Evolutionary conservation across 2,329 filamentous ascomycete genomes (phyloP), one percentile per base, ranked within the genome.

Genomic region (Rhynchosporium secalis): DNA sequence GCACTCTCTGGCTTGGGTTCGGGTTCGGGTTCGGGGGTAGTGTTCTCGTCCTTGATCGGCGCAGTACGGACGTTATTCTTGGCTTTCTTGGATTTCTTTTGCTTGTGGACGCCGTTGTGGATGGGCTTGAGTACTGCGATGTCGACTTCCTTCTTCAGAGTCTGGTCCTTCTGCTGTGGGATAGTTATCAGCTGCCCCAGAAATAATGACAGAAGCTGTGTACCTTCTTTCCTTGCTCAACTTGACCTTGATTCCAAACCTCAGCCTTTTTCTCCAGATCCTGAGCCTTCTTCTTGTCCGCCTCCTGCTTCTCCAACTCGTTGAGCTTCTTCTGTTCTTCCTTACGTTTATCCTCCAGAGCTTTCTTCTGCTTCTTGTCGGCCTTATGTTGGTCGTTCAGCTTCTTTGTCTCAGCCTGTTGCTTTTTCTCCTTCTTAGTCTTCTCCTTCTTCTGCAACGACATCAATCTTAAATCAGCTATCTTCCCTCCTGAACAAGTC

Each of bases 231-330:
- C 31, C 43, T 20, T 48, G 31, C 31, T 38, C 33, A 26, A 52
- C 31, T 31, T 38, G 29, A n/a, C 12, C 31, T 13, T 45, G 6
- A n/a, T 57, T 47, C 55, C 43, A 46, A 40, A n/a, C 43, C n/a
- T 57, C 55, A 28, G 55, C 43, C 43, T 57, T 56, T 38, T 56
- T 45, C 28, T 56, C 54, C 6, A 56, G 54, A n/a, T 56, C 41
- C 26, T 33, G 28, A 12, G 54, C 54, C 41, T 33, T 56, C 40
- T 56, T 56, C 13, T 43, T 45, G 12, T 43, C 41, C 20, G 40
- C 54, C 40, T 56, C 54, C 40, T 45, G 54, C 38, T 45, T 38
- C 15, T 56, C 31, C 28, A 46, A 43, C 40, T 56, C 54, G 29
- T 45, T 57, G 26, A 26, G 28, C 43, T 47, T 47, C n/a, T 47